These are phyloP conservation scores for Hypoxylon sp. DNA, from an alignment of 2,329 filamentous ascomycete genomes.

Conservation along the genomic window DNA sequence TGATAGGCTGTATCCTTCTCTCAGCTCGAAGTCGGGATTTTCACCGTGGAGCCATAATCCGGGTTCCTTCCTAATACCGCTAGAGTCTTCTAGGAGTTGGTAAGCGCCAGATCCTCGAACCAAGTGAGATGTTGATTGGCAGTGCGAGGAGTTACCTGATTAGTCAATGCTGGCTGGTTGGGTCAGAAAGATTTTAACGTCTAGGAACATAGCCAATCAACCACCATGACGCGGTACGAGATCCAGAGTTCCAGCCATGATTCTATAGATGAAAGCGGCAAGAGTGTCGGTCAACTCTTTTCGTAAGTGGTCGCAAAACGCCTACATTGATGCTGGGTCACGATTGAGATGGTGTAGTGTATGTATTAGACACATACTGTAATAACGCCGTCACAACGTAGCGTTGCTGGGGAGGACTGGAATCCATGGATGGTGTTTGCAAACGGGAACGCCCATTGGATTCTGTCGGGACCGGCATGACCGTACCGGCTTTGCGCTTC, in stretches of 20 bases:
- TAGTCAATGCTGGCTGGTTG: conserved; percentile 33
- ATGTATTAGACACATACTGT: conserved; percentile 1
- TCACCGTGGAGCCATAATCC: conserved; percentile 21
- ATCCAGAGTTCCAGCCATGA: conserved; percentile 16
- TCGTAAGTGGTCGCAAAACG: conserved; percentile 18
- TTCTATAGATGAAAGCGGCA: conserved; percentile 37
- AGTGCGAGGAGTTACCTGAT: conserved; percentile 34
- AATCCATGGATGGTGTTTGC: conserved; percentile 9
- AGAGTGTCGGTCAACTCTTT: conserved; percentile 28
- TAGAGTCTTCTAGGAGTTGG: conserved; percentile 37
- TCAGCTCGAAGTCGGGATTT: conserved; percentile 26
- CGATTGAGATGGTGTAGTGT: conserved; percentile 16
- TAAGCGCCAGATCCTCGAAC: conserved; percentile 42
- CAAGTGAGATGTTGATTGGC: conserved; percentile 24
- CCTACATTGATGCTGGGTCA: conserved; percentile 1
- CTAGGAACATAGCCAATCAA: conserved; percentile 25
- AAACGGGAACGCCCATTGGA: conserved; percentile 38
- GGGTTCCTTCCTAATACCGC: conserved; percentile 44
- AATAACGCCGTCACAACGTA: conserved; percentile 17
- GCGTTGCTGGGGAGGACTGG: conserved; percentile 7
- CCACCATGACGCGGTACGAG: conserved; percentile 16
- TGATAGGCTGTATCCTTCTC: conserved; percentile 36
- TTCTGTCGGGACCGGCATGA: conserved; percentile 44
- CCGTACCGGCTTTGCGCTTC: conserved; percentile 38
- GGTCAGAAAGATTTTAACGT: conserved; percentile 24